A percentile compares a stretch with the other conserved stretches of the same genome.
Conservation (phyloP, 176 grass and related monocot genomes). For the Metroxylon sagu region DNA sequence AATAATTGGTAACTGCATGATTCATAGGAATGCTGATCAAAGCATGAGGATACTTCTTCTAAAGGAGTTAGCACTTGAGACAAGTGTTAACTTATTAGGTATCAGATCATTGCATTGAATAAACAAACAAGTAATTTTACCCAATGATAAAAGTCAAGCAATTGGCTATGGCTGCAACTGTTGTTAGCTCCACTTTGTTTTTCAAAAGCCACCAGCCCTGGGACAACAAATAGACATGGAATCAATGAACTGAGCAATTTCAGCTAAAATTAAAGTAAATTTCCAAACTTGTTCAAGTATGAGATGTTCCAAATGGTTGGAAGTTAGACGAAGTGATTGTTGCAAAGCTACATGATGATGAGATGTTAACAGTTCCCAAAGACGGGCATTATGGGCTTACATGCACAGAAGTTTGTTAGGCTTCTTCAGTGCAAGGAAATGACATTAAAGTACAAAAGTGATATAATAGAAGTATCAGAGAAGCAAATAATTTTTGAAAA, state of each 20-base stretch:
- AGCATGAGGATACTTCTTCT: background rate
- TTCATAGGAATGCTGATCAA: slow-evolving; percentile 9
- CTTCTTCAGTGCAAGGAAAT: no score
- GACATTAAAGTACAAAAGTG: no score
- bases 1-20: slow-evolving; percentile 69
- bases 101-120: no score
- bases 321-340: no score
- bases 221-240: slow-evolving; percentile 4
- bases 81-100: background rate
- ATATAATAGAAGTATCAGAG: no score
- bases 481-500: no score
- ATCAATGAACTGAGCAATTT: background rate
- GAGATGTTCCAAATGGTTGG: background rate
- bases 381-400: no score
- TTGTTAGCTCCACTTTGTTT: slow-evolving; percentile 65
- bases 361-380: no score
- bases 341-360: no score
- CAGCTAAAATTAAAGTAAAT: background rate
- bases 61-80: background rate
- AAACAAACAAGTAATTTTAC: slow-evolving; percentile 28
- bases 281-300: no score
- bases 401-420: no score
- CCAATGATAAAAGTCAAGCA: slow-evolving; percentile 71
- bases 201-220: slow-evolving; percentile 96
- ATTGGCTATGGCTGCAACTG: slow-evolving; percentile 42